These are phyloP conservation scores for Discostella stelligera DNA, from an alignment of 352 stramenopile genomes.

Conservation along the genomic window DNA sequence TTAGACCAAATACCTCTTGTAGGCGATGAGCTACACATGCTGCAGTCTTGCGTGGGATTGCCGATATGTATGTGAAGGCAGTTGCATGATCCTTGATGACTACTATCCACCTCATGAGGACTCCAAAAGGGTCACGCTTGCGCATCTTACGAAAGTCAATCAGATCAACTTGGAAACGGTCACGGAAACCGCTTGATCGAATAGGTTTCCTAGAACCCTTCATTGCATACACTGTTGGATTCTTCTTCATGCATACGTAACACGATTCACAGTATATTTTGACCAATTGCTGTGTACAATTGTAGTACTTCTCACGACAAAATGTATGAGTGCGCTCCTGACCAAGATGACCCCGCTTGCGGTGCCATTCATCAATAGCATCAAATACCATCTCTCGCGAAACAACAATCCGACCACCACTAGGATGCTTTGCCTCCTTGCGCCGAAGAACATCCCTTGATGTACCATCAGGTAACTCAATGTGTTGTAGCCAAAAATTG, in stretches of 20 bases:
- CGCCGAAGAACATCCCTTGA: not conserved
- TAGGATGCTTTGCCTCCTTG: not conserved
- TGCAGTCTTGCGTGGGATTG: not conserved
- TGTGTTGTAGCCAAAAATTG: not conserved
- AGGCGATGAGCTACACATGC: constrained; percentile 1
- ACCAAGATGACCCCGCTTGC: not conserved
- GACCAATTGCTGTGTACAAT: not conserved
- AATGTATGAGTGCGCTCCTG: not conserved
- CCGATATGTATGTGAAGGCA: not conserved
- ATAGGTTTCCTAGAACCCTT: not conserved
- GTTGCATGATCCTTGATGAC: not conserved
- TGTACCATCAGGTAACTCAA: not conserved
- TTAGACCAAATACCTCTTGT: not conserved
- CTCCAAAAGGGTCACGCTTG: not conserved
- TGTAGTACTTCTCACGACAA: not conserved
- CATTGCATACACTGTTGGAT: not conserved
- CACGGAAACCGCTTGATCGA: not conserved
- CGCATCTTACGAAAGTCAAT: too few species aligned
- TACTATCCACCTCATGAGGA: not conserved
- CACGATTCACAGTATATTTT: not conserved
- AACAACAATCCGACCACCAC: constrained; percentile 6
- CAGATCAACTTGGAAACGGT: not conserved
- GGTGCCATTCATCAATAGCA: constrained; percentile 1
- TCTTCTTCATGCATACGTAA: not conserved
- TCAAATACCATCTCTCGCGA: not conserved